phyloP scores from a whole-genome alignment of 179 eudicot genomes.

The Spergularia azorica region DNA sequence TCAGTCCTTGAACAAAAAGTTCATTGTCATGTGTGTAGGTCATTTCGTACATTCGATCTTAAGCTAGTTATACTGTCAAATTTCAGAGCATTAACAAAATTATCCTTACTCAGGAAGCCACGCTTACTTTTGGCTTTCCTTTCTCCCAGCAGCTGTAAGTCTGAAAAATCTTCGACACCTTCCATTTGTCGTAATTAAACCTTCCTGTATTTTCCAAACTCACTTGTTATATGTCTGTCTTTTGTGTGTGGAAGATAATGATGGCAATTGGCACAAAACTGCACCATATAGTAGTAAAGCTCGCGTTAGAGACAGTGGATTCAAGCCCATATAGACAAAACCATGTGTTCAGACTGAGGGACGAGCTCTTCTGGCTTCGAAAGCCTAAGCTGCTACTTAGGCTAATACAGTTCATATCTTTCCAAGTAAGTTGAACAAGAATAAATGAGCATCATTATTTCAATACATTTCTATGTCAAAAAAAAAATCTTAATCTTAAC shows the following conservation, averaged over 20 bases:
- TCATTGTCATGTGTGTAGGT: neutral
- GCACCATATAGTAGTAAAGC: conserved; percentile 66
- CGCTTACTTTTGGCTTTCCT: conserved; percentile 71
- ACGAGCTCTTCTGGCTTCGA: conserved; percentile 80
- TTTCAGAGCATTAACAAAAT: neutral
- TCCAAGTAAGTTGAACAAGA: conserved; percentile 46
- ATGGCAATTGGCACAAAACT: conserved; percentile 61
- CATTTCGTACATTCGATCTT: neutral
- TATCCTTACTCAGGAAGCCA: conserved; percentile 51
- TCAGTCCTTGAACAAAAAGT: neutral
- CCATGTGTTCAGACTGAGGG: conserved; percentile 59
- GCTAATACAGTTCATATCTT: conserved; percentile 65
- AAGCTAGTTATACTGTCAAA: neutral
- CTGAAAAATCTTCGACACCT: neutral
- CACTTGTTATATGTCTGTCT: neutral
- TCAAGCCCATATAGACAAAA: conserved; percentile 36
- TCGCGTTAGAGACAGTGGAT: conserved; percentile 66
- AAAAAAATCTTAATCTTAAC: neutral
- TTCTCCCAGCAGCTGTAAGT: conserved; percentile 71
- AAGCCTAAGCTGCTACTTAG: conserved; percentile 64
- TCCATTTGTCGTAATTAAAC: neutral
- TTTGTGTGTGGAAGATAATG: conserved; percentile 43
- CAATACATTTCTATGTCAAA: neutral
- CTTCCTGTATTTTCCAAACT: neutral
- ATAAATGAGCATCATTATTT: neutral